Conservation (phyloP, 1,139 yeast species). For the Yamadazyma friedrichii region DNA sequence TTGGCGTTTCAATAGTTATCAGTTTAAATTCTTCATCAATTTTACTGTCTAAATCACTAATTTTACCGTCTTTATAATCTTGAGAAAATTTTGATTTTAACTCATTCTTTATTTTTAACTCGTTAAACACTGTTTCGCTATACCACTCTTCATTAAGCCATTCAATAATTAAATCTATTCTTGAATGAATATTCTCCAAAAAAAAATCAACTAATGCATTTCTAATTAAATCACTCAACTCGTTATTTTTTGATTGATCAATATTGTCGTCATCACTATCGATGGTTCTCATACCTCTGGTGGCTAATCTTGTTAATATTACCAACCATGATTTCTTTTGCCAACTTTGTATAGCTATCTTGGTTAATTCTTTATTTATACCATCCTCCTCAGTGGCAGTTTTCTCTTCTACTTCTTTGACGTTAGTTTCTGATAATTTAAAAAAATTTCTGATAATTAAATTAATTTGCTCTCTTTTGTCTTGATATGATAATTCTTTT, state of each 20-base stretch:
- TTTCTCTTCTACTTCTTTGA: slow-evolving; percentile 20
- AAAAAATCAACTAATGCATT: slow-evolving; percentile 71
- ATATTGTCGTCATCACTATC: slow-evolving; percentile 18
- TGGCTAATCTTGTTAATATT: slow-evolving; percentile 72
- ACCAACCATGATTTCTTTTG: slow-evolving; percentile 74
- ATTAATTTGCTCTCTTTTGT: slow-evolving; percentile 52
- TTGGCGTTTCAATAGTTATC: slow-evolving; percentile 35
- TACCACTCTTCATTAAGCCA: slow-evolving; percentile 99
- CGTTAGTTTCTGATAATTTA: slow-evolving; percentile 36
- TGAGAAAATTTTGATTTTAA: slow-evolving; percentile 17
- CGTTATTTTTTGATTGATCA: slow-evolving; percentile 27
- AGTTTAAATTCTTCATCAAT: slow-evolving; percentile 13
- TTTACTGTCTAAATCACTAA: slow-evolving; percentile 10
- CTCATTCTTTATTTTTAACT: slow-evolving; percentile 17
- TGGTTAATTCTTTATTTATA: slow-evolving; percentile 41
- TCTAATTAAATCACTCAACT: slow-evolving; percentile 61
- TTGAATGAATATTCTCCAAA: slow-evolving; percentile 66
- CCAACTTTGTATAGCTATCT: slow-evolving; percentile 63
- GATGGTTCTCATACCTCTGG: slow-evolving; percentile 62
- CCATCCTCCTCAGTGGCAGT: slow-evolving; percentile 15
- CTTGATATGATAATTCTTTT: slow-evolving; percentile 41
- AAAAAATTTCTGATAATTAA: slow-evolving; percentile 57
- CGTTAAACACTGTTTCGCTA: slow-evolving; percentile 54
- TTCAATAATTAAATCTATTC: slow-evolving; percentile 77
- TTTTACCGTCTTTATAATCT: slow-evolving; percentile 15